Evolutionary conservation across 2,329 filamentous ascomycete species (phyloP), one percentile per base, ranked within the genome.

Genomic region (Ceratocystis alfenasii): DNA sequence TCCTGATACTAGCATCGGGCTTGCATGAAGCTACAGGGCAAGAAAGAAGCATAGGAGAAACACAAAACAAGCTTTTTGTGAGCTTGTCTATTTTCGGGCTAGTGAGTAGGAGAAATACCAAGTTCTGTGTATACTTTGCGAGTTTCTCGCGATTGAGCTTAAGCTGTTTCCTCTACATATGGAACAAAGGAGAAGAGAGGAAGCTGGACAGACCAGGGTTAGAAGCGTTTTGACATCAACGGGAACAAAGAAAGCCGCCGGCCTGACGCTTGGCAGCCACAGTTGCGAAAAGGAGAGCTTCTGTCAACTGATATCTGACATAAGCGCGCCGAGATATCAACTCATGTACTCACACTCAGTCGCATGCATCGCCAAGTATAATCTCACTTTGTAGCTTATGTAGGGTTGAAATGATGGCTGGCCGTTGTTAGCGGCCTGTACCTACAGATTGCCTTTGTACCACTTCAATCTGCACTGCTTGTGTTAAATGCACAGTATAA

Each of bases 61-160:
- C 53, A 59, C 53, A 59, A 59, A 59, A 59, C 53, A 59, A 59
- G 28, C 28, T 36, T 33, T 20, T 22, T n/a, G 7, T 10, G 28
- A 59, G 53, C 53, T 33, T 59, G 28, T 59, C 53, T 59, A 30
- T 36, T 25, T 59, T n/a, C n/a, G 53, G 53, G 25, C 53, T 33
- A 59, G 53, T 17, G 25, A 53, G 25, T 53, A 15, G 8, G 48
- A 53, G 10, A 48, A 20, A 20, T n/a, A 48, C 17, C 20, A 28
- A 50, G 48, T 25, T 7, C 1, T 12, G 7, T 50, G 46, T 20
- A 50, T 53, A 53, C 48, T 25, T 12, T 25, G 20, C 25, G 48
- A 20, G 8, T 53, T 20, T 12, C 48, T 25, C 15, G 48, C 25
- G 8, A 53, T 33, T n/a, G 17, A n/a, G 28, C 15, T 36, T 59